Percentiles rank a stretch among this genome's conserved stretches.
Evolutionary conservation across 148 eudicot genomes (phyloP).

Genomic region (Vaccinium darrowii): DNA sequence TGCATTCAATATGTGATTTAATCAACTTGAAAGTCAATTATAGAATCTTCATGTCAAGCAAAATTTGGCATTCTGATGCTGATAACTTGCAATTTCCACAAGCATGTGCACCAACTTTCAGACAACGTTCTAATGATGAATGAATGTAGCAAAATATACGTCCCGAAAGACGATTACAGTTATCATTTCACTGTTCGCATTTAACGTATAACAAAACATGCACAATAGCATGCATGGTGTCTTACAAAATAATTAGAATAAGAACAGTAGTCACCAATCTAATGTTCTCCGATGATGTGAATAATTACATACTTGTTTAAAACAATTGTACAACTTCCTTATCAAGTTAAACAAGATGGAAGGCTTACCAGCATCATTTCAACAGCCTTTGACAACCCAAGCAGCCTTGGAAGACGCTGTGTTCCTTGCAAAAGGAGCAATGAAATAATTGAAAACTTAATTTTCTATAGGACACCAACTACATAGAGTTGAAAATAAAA

Average conservation of each 20-base stretch:
- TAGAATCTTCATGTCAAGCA: not conserved
- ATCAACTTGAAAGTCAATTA: not conserved
- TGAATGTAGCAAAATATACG: not conserved
- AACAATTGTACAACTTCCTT: not conserved
- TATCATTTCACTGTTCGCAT: not conserved
- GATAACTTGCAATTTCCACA: not conserved
- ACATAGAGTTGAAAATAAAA: not conserved
- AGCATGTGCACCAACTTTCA: not conserved
- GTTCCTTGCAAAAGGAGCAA: slow-evolving; percentile 50
- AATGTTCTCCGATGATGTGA: not conserved
- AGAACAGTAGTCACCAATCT: not conserved
- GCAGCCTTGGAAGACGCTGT: slow-evolving; percentile 93
- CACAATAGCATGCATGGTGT: not conserved
- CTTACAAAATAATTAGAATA: not conserved
- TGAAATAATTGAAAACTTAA: not conserved
- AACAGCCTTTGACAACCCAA: slow-evolving; percentile 72
- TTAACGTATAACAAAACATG: not conserved
- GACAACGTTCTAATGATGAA: not conserved
- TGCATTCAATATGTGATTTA: not conserved
- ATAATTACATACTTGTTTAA: not conserved
- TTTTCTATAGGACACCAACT: not conserved
- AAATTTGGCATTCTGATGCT: not conserved
- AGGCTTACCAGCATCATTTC: slow-evolving; percentile 82
- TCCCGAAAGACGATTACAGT: not conserved
- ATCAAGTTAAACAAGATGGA: slow-evolving; percentile 10